Percentiles rank a stretch among this genome's conserved stretches.
These are phyloP conservation scores for Globisporangium cylindrosporum DNA, from an alignment of 352 stramenopile species.

Conservation along the genomic window DNA sequence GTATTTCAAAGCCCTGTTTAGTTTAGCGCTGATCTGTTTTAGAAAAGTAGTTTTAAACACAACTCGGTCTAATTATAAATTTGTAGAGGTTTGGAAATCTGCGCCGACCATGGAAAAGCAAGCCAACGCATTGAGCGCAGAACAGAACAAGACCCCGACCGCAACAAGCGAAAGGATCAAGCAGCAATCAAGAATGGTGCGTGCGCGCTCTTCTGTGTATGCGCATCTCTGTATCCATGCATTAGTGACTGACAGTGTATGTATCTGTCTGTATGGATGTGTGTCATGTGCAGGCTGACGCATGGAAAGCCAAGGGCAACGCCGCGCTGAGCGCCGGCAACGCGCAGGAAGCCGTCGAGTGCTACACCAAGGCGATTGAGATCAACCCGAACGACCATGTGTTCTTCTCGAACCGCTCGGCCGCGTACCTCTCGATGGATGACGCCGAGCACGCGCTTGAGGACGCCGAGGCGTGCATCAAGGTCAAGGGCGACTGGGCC, in stretches of 20 bases:
- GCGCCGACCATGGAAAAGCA: neutral
- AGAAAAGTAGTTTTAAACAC: neutral
- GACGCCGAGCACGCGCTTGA: constrained; percentile 92
- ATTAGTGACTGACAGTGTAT: neutral
- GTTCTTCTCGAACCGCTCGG: constrained; percentile 98
- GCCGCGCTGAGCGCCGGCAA: constrained; percentile 92
- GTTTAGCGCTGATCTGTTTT: neutral
- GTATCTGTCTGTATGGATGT: neutral
- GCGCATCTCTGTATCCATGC: neutral
- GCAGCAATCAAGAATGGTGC: constrained; percentile 5
- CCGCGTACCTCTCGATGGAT: constrained; percentile 95
- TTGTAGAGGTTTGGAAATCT: neutral
- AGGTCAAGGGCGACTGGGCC: constrained; percentile 92
- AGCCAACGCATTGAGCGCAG: neutral
- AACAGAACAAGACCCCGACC: constrained; percentile 3
- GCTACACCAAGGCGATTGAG: constrained; percentile 97
- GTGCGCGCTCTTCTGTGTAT: neutral
- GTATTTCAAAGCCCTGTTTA: neutral
- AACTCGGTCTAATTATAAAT: neutral
- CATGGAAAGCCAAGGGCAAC: constrained; percentile 96
- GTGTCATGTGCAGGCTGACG: constrained; percentile 28
- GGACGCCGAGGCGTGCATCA: constrained; percentile 96
- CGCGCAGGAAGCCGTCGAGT: constrained; percentile 92
- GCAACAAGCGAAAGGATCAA: constrained; percentile 6
- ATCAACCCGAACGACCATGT: constrained; percentile 95